These are phyloP conservation scores for Lecanicillium sp. DNA, from an alignment of 2,329 filamentous ascomycete genomes.

Conservation along the genomic window DNA sequence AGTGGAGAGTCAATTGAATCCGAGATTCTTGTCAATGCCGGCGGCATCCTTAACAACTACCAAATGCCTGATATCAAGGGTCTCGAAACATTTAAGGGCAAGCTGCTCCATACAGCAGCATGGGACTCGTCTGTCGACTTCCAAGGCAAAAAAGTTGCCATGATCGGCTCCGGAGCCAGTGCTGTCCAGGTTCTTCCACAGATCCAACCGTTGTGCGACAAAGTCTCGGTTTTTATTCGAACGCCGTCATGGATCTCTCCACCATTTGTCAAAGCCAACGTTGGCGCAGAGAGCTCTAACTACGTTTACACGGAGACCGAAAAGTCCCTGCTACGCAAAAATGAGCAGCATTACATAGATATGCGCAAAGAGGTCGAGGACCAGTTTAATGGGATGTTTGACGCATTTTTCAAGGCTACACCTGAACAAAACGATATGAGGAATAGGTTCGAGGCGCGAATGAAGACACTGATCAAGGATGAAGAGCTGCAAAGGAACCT, in stretches of 20 bases:
- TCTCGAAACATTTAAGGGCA: slow-evolving; percentile 35
- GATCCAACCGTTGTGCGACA: slow-evolving; percentile 30
- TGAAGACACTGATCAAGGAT: slow-evolving; percentile 11
- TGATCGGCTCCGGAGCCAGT: slow-evolving; percentile 25
- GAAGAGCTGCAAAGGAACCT: slow-evolving; percentile 11
- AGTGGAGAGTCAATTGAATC: slow-evolving; percentile 5
- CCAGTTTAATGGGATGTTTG: slow-evolving; percentile 31
- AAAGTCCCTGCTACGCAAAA: slow-evolving; percentile 7
- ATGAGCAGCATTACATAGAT: slow-evolving; percentile 7
- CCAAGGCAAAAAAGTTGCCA: slow-evolving; percentile 25
- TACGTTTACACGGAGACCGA: slow-evolving; percentile 10
- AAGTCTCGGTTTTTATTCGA: slow-evolving; percentile 37
- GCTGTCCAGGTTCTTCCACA: slow-evolving; percentile 34
- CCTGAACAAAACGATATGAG: slow-evolving; percentile 11
- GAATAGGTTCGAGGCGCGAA: slow-evolving; percentile 10
- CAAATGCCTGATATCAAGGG: slow-evolving; percentile 41
- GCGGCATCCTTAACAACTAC: slow-evolving; percentile 23
- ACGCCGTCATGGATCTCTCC: slow-evolving; percentile 38
- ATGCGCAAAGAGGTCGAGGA: slow-evolving; percentile 28
- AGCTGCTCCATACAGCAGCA: slow-evolving; percentile 34
- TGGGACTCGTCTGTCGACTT: slow-evolving; percentile 33
- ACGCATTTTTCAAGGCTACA: slow-evolving; percentile 28
- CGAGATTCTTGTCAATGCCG: slow-evolving; percentile 14
- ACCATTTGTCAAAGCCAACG: slow-evolving; percentile 8
- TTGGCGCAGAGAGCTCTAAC: slow-evolving; percentile 5